phyloP scores from a whole-genome alignment of 1,284 basidiomycete genomes.

The Tremellales sp. region DNA sequence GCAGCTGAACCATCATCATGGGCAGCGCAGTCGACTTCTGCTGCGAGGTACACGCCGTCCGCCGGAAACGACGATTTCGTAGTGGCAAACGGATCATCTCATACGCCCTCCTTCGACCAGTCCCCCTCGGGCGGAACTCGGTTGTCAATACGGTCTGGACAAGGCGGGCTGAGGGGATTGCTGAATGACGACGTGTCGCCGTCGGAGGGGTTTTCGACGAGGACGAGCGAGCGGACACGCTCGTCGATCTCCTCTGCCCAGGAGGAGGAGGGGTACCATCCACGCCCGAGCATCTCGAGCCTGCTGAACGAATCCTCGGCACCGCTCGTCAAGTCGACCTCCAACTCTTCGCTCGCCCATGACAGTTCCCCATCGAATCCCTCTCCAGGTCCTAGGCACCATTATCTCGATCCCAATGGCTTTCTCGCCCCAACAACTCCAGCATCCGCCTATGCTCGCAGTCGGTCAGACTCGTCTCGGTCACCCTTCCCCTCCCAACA shows the following conservation, averaged over 20 bases:
- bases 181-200: conserved; percentile 23
- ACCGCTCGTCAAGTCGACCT: conserved; percentile 21
- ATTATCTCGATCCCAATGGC: conserved; percentile 19
- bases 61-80: conserved; percentile 4
- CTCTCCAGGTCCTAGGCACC: conserved; percentile 20
- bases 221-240: conserved; percentile 15
- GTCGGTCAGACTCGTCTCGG: conserved; percentile 11
- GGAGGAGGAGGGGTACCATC: conserved; percentile 9
- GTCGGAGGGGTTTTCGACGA: conserved; percentile 1
- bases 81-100: background rate
- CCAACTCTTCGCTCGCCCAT: conserved; percentile 18
- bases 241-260: conserved; percentile 12
- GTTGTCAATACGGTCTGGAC: conserved; percentile 6
- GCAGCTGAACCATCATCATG: conserved; percentile 8
- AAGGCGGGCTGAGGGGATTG: conserved; percentile 26
- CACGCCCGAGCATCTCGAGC: conserved; percentile 22
- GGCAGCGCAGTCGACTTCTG: background rate
- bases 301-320: conserved; percentile 29
- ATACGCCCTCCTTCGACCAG: conserved; percentile 9
- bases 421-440: conserved; percentile 27
- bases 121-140: conserved; percentile 12
- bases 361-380: conserved; percentile 20
- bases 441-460: conserved; percentile 15
- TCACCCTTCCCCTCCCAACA: conserved; percentile 12
- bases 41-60: no score